Percentiles rank a stretch among this genome's conserved stretches.
Evolutionary conservation across 1,284 basidiomycete species (phyloP).

Genomic region (Moniliella sp.): DNA sequence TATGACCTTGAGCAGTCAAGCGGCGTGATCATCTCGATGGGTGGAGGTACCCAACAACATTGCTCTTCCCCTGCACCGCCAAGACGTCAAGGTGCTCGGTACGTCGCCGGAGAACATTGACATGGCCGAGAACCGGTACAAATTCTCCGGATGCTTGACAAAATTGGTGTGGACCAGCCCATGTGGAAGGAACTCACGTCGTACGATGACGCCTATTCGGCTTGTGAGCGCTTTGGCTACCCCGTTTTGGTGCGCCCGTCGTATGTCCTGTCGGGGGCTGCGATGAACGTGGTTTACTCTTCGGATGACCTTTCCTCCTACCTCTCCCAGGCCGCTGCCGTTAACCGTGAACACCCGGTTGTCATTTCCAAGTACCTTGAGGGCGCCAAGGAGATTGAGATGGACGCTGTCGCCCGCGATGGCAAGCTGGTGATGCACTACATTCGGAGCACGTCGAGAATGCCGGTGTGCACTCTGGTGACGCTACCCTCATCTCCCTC

Average conservation of each 20-base stretch:
- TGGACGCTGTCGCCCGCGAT: constrained; percentile 91
- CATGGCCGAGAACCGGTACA: constrained; percentile 94
- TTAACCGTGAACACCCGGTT: constrained; percentile 88
- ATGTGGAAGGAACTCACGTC: constrained; percentile 87
- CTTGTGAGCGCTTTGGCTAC: constrained; percentile 43
- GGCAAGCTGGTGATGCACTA: constrained; percentile 98
- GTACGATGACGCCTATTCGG: constrained; percentile 56
- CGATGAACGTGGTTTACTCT: constrained; percentile 96
- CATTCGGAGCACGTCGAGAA: constrained; percentile 99
- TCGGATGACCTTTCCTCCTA: constrained; percentile 73
- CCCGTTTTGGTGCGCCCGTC: constrained; percentile 90
- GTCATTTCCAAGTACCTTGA: constrained; percentile 98
- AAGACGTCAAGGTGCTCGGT: constrained; percentile 92
- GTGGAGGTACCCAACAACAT: constrained; percentile 98
- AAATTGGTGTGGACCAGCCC: constrained; percentile 91
- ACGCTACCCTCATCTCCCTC: constrained; percentile 93
- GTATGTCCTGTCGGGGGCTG: constrained; percentile 89
- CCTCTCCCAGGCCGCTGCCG: constrained; percentile 79
- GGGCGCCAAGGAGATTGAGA: constrained; percentile 97
- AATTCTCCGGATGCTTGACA: constrained; percentile 95
- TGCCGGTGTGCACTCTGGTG: constrained; percentile 88
- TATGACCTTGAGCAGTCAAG: constrained; percentile 73
- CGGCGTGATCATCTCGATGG: constrained; percentile 89
- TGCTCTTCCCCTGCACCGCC: constrained; percentile 70
- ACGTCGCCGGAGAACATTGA: constrained; percentile 97